Evolutionary conservation across 441 rosid species (phyloP), one percentile per base, ranked within the genome.

Genomic region (Arabidopsis lyrata): DNA sequence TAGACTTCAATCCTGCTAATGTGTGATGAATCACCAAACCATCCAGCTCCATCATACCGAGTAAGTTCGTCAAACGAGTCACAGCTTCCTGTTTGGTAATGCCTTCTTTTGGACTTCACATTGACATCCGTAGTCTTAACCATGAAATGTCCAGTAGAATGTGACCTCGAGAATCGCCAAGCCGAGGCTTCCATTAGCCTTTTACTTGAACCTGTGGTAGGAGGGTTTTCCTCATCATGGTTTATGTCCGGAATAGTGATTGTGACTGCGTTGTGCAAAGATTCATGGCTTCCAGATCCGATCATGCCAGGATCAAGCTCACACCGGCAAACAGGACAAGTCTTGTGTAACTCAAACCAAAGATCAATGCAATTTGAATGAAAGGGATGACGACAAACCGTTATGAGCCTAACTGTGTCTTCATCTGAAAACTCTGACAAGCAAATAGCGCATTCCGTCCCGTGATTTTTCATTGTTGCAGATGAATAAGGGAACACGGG

Each of bases 261-360:
- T 5, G 59, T 66, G 32, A 77, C 44, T 3, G 65, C 42, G 45
- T 53, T 52, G 27, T 65, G 61, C 16, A 77, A 57, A 64, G 72
- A 41, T 41, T 65, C 76, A 31, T 58, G 69, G 64, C 74, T 77
- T 60, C 16, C 53, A 16, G 74, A 77, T 50, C 73, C 73, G 10
- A 71, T 18, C 18, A 49, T 32, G 11, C 56, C 77, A 45, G 85
- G 76, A 59, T 90, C 94, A 9, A 95, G 86, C 65, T 86, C 85
- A 35, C 83, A 70, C 1, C 97, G 92, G 66, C 99, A 95, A 73
- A 95, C 90, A 0, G 99, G 99, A 36, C 99, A 95, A 9, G 96
- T 88, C 64, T 88, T 90, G 75, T 90, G 90, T 6, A 86, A 83
- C 15, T 77, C 79, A 24, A 95, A 88, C 99, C 99, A 95, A 10